A percentile compares a stretch with the other conserved stretches of the same genome.
Conservation (phyloP, 179 eudicot genomes). For the Actinidia arguta region DNA sequence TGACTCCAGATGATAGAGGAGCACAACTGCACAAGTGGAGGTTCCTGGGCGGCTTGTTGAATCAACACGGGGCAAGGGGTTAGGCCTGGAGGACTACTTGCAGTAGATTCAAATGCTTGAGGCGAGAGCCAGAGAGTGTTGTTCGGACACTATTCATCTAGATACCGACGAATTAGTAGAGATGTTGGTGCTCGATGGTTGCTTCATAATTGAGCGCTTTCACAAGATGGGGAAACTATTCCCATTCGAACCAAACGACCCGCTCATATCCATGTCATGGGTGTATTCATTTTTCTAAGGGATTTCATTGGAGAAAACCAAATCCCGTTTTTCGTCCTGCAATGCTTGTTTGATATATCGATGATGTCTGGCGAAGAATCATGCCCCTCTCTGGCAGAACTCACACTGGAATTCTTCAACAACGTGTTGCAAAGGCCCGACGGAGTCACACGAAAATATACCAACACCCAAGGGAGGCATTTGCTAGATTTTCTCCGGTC, state of each 20-base stretch:
- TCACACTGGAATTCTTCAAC: constrained; percentile 65
- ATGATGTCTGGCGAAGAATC: constrained; percentile 21
- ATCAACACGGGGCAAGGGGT: constrained; percentile 31
- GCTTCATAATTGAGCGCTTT: constrained; percentile 77
- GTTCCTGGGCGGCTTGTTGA: constrained; percentile 46
- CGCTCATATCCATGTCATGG: constrained; percentile 72
- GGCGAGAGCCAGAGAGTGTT: constrained; percentile 51
- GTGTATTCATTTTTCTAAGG: constrained; percentile 60
- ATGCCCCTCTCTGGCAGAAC: constrained; percentile 37
- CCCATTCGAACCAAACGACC: constrained; percentile 56
- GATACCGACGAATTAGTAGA: constrained; percentile 49
- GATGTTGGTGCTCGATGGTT: constrained; percentile 89
- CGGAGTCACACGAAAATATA: constrained; percentile 27
- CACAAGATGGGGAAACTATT: constrained; percentile 55
- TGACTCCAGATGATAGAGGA: constrained; percentile 71
- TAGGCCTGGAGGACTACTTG: constrained; percentile 42
- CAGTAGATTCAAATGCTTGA: constrained; percentile 50
- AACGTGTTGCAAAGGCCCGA: constrained; percentile 40
- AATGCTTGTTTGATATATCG: constrained; percentile 55
- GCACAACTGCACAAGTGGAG: constrained; percentile 69
- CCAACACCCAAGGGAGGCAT: constrained; percentile 48
- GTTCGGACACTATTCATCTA: constrained; percentile 48
- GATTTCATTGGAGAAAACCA: constrained; percentile 88
- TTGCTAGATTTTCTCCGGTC: constrained; percentile 71
- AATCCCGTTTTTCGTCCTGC: constrained; percentile 75